Percentiles rank a stretch among this genome's conserved stretches.
Evolutionary conservation across 805 yeast genomes (phyloP).

Genomic region (Saturnispora dispora): DNA sequence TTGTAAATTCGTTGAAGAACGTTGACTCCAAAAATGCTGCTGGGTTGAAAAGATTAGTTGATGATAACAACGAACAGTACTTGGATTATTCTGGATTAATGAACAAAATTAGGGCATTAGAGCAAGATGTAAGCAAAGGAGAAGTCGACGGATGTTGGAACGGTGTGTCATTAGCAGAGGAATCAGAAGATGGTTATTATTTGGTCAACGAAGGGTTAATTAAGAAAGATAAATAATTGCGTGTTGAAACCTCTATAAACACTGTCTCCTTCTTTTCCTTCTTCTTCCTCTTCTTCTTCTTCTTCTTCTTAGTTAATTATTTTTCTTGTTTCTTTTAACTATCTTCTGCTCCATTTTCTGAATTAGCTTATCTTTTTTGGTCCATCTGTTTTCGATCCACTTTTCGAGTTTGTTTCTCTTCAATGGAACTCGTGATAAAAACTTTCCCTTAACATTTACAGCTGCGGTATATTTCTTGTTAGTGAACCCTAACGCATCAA

Average conservation of each 20-base stretch:
- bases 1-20: constrained; percentile 37
- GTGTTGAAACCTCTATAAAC: background rate
- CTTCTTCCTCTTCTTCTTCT: background rate
- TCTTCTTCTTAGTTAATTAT: background rate
- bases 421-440: constrained; percentile 39
- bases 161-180: constrained; percentile 28
- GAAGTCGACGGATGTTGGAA: constrained; percentile 37
- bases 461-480: constrained; percentile 25
- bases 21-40: constrained; percentile 17
- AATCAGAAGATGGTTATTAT: constrained; percentile 31
- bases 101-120: constrained; percentile 16
- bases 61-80: constrained; percentile 16
- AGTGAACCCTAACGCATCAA: constrained; percentile 30
- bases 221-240: constrained; percentile 26
- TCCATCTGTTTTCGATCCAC: constrained; percentile 74
- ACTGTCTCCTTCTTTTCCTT: background rate
- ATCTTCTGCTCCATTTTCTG: constrained; percentile 28
- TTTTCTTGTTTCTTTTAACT: constrained; percentile 4
- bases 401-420: constrained; percentile 52
- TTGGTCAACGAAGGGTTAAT: constrained; percentile 39
- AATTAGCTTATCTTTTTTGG: constrained; percentile 50
- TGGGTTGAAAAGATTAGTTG: constrained; percentile 21
- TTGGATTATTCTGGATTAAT: constrained; percentile 28
- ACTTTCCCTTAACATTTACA: constrained; percentile 40
- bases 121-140: constrained; percentile 28